Evolutionary conservation across 805 yeast species (phyloP), one percentile per base, ranked within the genome.

Genomic region (Vanderwaltozyma verrucispora): DNA sequence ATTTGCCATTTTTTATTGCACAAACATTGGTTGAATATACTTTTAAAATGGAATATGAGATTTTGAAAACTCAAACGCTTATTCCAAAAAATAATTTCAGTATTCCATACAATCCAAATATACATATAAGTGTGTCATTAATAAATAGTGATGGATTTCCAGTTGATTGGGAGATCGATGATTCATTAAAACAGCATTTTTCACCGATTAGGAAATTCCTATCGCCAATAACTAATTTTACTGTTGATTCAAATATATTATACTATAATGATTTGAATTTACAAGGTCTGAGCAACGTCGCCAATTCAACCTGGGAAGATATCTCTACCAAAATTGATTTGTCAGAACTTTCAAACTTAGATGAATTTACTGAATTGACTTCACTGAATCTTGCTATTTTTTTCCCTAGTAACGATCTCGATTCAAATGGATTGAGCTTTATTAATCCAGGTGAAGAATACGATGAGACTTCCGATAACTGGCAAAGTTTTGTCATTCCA

Each of bases 261-360:
- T 80, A 80, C 56, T 84, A 49, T 40, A 56, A 67, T 18, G 68
- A 64, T 36, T 48, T 65, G 32, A 48, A 58, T 28, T 38, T 62
- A 26, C 56, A 55, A 32, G 41, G 61, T 2, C 49, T 59, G 24
- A 48, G 47, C 12, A 35, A 41, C 26, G 43, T 52, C 13, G 42
- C 49, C 7, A 37, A 44, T 30, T 62, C 80, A 14, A 64, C 66
- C 18, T 60, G 67, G 37, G 54, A 65, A 8, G 81, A 81, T 39
- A 65, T 88, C 26, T 71, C 94, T 2, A 80, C 88, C 12, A 75
- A 84, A 45, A 72, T 88, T 42, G 92, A 89, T 59, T 76, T 75
- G 47, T 87, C 92, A 2, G 94, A 83, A 46, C 82, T 60, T 23
- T 67, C 80, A 44, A 58, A 75, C 2, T 64, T 70, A 32, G 65